Evolutionary conservation across 2,329 filamentous ascomycete genomes (phyloP), one percentile per base, ranked within the genome.

Genomic region (Fusarium palustre): DNA sequence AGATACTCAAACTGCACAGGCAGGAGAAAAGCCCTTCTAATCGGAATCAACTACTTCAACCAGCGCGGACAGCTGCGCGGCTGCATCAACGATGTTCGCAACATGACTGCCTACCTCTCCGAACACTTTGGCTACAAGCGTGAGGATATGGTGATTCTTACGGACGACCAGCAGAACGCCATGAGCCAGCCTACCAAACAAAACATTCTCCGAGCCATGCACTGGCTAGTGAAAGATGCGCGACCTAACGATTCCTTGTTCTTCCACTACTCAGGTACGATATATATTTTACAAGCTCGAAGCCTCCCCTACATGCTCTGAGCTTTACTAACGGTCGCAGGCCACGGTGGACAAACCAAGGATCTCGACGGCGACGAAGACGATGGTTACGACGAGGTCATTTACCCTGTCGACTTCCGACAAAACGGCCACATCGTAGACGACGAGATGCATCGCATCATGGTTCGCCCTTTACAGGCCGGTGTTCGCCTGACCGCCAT

Each of bases 121-220:
- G 89, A 94, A 79, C 90, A 93, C 76, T 97, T 97, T 79, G 92
- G 92, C 31, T 98, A 98, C 80, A 94, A 93, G 81, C 86, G 94
- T 61, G 95, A 97, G 80, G 94, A 98, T 77, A 98, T 98, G 95
- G 95, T 98, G 22, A 90, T 96, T 66, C 86, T 98, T 78, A 97
- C 95, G 39, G 95, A 98, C 77, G 95, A 98, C 78, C 94, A 97
- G 82, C 93, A 97, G 79, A 97, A 97, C 74, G 93, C 93, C 28
- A 97, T 97, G 92, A 97, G 93, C 81, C 93, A 97, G 81, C 95
- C 95, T 11, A 97, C 94, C 7, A 97, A 97, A 80, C 92, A 93
- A 72, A 98, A 98, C 77, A 97, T 98, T 58, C 81, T 98, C 38
- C 88, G 95, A 55, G 95, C 95, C 31, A 98, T 98, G 95, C 94